A percentile compares a stretch with the other conserved stretches of the same genome.
Evolutionary conservation across 176 grass and related monocot genomes (phyloP).

Genomic region (Aegilops bicornis): DNA sequence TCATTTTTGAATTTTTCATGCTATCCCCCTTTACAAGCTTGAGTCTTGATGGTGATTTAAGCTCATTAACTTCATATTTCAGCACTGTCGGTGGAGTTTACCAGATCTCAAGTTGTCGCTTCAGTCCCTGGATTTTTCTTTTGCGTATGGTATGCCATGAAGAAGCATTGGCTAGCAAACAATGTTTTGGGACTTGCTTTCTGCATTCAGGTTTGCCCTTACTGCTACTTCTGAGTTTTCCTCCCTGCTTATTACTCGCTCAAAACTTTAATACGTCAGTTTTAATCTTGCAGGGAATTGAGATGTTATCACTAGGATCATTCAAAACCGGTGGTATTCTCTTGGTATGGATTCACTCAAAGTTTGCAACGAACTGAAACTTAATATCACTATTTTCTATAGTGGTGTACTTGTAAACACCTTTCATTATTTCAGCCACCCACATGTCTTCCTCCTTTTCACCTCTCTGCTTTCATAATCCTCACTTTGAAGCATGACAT

Average conservation of each 20-base stretch:
- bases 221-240: slow-evolving; percentile 15
- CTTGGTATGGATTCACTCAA: slow-evolving; percentile 54
- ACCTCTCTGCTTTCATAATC: neutral
- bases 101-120: slow-evolving; percentile 85
- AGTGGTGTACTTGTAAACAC: neutral
- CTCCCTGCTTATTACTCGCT: neutral
- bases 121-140: slow-evolving; percentile 93
- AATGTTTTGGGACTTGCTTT: slow-evolving; percentile 96
- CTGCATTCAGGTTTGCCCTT: slow-evolving; percentile 80
- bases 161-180: slow-evolving; percentile 97
- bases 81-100: slow-evolving; percentile 94
- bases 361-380: slow-evolving; percentile 7
- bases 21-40: neutral
- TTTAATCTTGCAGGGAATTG: slow-evolving; percentile 69
- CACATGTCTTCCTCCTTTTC: neutral
- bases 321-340: slow-evolving; percentile 99
- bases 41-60: slow-evolving; percentile 23
- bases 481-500: neutral
- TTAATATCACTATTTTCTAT: neutral
- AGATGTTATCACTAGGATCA: slow-evolving; percentile 96
- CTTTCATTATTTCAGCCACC: neutral
- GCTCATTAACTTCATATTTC: slow-evolving; percentile 40
- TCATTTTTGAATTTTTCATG: neutral
- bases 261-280: neutral
- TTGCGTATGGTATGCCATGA: slow-evolving; percentile 84